Percentiles rank a stretch among this genome's conserved stretches.
phyloP scores from a whole-genome alignment of 148 eudicot species.

The Camellia granthamiana region DNA sequence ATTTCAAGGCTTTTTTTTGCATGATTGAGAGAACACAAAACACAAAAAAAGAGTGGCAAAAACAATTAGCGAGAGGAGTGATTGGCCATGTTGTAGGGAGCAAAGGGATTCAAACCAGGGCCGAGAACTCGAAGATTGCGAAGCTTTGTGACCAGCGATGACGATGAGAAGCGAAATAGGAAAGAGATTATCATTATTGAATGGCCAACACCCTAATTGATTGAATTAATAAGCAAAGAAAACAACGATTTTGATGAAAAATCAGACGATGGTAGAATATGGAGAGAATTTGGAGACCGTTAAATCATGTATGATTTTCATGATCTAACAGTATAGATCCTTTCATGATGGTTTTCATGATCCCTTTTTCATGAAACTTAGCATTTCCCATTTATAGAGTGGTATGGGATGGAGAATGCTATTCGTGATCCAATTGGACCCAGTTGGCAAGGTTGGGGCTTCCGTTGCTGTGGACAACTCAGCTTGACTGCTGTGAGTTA shows the following conservation, averaged over 20 bases:
- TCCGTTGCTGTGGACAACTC: no score
- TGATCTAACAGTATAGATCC: no score
- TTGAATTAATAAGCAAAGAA: not conserved
- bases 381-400: no score
- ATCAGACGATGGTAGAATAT: not conserved
- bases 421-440: no score
- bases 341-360: no score
- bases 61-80: conserved; percentile 15
- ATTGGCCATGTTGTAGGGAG: conserved; percentile 19
- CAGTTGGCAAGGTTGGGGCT: no score
- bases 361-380: no score
- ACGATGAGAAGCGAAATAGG: conserved; percentile 10
- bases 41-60: not conserved
- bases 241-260: not conserved
- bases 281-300: conserved; percentile 9
- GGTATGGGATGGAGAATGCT: no score
- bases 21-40: not conserved
- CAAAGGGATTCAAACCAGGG: conserved; percentile 31
- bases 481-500: no score
- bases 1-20: not conserved
- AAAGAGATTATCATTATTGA: conserved; percentile 16
- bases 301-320: no score
- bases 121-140: conserved; percentile 23
- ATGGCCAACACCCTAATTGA: not conserved
- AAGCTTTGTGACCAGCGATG: conserved; percentile 6